phyloP scores from a whole-genome alignment of 2,329 filamentous ascomycete species.

The Penicillium capsulatum region DNA sequence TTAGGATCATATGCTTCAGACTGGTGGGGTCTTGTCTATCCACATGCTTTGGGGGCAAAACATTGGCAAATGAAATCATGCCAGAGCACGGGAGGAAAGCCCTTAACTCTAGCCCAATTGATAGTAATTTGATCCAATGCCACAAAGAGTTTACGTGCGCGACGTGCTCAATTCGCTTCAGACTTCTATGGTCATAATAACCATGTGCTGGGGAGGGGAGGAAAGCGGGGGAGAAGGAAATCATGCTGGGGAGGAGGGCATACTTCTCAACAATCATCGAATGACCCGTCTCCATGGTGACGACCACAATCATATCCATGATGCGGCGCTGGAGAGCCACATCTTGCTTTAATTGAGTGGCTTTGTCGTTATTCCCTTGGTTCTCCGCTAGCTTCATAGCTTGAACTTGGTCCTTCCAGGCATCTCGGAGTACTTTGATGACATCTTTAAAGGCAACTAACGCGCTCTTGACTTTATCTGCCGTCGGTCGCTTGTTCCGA shows the following conservation, averaged over 20 bases:
- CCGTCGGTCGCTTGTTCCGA: constrained; percentile 47
- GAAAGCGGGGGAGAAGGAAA: constrained; percentile 14
- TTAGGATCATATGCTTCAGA: background rate
- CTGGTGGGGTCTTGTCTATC: background rate
- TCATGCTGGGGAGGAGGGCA: constrained; percentile 16
- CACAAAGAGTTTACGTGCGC: constrained; percentile 35
- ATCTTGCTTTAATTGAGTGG: constrained; percentile 53
- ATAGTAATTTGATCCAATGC: constrained; percentile 22
- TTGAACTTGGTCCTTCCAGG: constrained; percentile 57
- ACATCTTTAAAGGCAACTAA: constrained; percentile 58
- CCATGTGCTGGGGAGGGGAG: constrained; percentile 23
- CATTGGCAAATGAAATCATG: constrained; percentile 3
- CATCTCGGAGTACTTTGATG: constrained; percentile 56
- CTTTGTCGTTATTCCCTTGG: constrained; percentile 52
- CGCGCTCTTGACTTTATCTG: constrained; percentile 52
- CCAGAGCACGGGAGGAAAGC: constrained; percentile 8
- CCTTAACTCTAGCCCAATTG: constrained; percentile 30
- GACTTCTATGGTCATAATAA: constrained; percentile 33
- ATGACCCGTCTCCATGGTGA: constrained; percentile 44
- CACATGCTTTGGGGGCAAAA: background rate
- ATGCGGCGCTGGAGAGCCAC: constrained; percentile 56
- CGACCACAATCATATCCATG: constrained; percentile 49
- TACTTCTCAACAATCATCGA: constrained; percentile 49
- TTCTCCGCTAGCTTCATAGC: constrained; percentile 56
- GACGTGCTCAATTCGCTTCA: constrained; percentile 34